phyloP scores from a whole-genome alignment of 2,329 filamentous ascomycete species.

The Celoporthe dispersa region DNA sequence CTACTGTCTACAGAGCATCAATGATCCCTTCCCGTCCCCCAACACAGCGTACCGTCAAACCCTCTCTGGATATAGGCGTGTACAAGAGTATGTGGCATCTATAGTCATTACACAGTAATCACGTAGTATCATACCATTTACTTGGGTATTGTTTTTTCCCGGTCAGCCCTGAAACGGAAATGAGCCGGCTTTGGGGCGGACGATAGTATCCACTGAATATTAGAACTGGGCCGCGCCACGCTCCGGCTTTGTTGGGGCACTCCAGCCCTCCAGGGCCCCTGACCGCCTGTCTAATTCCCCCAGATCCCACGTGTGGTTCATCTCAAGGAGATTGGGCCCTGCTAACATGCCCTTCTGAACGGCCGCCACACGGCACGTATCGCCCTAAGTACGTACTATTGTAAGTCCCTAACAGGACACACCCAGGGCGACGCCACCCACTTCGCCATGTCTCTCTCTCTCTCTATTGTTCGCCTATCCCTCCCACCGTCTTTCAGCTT shows the following conservation, averaged over 20 bases:
- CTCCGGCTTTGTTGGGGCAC: not conserved
- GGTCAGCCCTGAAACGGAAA: not conserved
- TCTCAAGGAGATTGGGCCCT: constrained; percentile 9
- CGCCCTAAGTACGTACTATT: not conserved
- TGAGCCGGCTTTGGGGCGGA: not conserved
- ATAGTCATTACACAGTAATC: not conserved
- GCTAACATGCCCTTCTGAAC: not conserved
- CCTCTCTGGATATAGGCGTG: not conserved
- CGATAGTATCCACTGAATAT: not conserved
- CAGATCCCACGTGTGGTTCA: constrained; percentile 18
- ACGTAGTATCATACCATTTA: not conserved
- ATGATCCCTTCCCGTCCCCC: not conserved
- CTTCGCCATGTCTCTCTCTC: not conserved
- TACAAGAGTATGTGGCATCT: not conserved
- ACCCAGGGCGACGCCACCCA: constrained; percentile 1
- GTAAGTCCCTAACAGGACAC: not conserved
- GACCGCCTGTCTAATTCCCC: constrained; percentile 25
- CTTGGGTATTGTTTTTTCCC: not conserved
- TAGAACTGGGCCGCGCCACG: not conserved
- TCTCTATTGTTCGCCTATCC: not conserved
- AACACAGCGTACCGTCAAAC: not conserved
- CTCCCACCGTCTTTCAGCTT: not conserved
- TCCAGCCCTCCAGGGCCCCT: constrained; percentile 4
- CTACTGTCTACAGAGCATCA: not conserved
- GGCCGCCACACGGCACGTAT: not conserved